Conservation (phyloP, 345 rosid species). For the Stellera chamaejasme region DNA sequence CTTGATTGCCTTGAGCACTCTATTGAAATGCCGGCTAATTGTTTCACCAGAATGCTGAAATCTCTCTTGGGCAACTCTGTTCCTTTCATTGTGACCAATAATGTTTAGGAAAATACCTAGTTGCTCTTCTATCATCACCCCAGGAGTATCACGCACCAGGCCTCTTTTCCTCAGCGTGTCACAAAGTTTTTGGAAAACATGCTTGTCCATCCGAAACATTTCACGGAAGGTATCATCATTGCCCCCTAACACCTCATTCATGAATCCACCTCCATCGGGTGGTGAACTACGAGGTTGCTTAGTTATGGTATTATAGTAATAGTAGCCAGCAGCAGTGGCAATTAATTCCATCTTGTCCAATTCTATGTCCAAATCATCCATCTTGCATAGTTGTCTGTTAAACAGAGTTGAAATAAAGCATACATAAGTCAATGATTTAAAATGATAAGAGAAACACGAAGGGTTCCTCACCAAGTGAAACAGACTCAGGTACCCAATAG, state of each 20-base stretch:
- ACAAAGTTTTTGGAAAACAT: constrained; percentile 53
- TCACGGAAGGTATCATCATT: constrained; percentile 48
- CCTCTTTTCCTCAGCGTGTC: constrained; percentile 44
- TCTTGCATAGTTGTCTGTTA: constrained; percentile 40
- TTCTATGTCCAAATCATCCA: constrained; percentile 56
- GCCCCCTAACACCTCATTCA: constrained; percentile 47
- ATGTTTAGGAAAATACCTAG: constrained; percentile 71
- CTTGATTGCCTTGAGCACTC: constrained; percentile 72
- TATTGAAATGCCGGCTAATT: constrained; percentile 74
- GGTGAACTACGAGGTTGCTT: constrained; percentile 33
- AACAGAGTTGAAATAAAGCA: constrained; percentile 20
- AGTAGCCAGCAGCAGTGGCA: constrained; percentile 73
- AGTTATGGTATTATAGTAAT: constrained; percentile 34
- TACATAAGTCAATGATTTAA: constrained; percentile 1
- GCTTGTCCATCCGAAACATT: constrained; percentile 73
- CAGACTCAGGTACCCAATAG: too few species aligned
- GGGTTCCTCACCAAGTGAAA: too few species aligned
- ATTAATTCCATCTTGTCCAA: constrained; percentile 81
- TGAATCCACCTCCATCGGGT: constrained; percentile 33
- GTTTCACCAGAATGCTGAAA: constrained; percentile 84
- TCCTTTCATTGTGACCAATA: constrained; percentile 70
- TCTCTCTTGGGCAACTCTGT: constrained; percentile 68
- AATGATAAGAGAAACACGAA: too few species aligned
- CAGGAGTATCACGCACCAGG: constrained; percentile 55
- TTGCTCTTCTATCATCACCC: constrained; percentile 71